Conservation (phyloP, 1,284 basidiomycete genomes). For the Microbotryum saponariae region DNA sequence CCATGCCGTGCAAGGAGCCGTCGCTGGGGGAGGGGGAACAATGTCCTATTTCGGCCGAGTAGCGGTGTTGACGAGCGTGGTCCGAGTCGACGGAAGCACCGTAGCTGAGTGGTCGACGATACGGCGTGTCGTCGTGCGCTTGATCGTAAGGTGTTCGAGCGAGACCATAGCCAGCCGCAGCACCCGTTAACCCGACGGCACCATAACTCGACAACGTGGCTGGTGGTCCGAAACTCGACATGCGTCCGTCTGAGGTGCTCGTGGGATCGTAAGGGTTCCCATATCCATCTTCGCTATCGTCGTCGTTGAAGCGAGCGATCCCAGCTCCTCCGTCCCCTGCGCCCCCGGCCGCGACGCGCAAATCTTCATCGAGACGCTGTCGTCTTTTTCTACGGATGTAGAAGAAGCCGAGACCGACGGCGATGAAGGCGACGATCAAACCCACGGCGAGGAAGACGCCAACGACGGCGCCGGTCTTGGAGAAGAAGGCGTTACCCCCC, state of each 20-base stretch:
- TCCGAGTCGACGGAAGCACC: too few relatives aligned
- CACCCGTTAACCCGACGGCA: slow-evolving; percentile 5
- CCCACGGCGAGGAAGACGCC: slow-evolving; percentile 36
- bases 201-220: slow-evolving; percentile 7
- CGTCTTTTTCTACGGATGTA: slow-evolving; percentile 27
- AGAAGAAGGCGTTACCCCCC: slow-evolving; percentile 31
- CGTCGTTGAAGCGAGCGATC: slow-evolving; percentile 30
- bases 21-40: too few relatives aligned
- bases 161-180: slow-evolving; percentile 1
- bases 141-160: too few relatives aligned
- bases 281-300: slow-evolving; percentile 20
- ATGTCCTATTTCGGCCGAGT: too few relatives aligned
- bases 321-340: slow-evolving; percentile 37
- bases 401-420: slow-evolving; percentile 30
- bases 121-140: too few relatives aligned
- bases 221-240: slow-evolving; percentile 10
- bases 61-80: too few relatives aligned
- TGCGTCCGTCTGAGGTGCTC: neutral
- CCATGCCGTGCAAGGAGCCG: too few relatives aligned
- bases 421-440: slow-evolving; percentile 27
- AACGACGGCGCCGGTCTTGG: slow-evolving; percentile 37
- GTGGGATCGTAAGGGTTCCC: neutral
- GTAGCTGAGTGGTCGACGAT: too few relatives aligned
- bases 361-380: slow-evolving; percentile 34
- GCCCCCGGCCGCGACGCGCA: slow-evolving; percentile 35